These are phyloP conservation scores for Suillus subalutaceus DNA, from an alignment of 768 basidiomycete species.

Conservation along the genomic window DNA sequence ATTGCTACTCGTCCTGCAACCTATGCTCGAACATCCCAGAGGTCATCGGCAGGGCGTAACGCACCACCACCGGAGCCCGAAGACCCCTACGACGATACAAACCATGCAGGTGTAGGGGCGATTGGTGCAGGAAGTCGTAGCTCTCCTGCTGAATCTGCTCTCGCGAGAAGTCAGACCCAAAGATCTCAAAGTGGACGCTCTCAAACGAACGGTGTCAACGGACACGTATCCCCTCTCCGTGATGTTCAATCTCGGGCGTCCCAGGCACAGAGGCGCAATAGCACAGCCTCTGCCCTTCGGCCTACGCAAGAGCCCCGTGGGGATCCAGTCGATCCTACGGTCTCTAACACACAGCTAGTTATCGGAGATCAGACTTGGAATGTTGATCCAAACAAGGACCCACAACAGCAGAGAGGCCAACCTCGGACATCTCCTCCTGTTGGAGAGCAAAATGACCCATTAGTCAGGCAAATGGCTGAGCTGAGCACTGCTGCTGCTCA, in stretches of 20 bases:
- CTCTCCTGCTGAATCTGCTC: conserved; percentile 35
- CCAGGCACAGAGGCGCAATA: conserved; percentile 29
- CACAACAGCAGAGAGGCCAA: conserved; percentile 46
- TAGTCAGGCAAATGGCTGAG: conserved; percentile 67
- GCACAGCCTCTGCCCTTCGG: conserved; percentile 27
- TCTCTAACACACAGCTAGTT: conserved; percentile 60
- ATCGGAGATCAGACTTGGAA: conserved; percentile 69
- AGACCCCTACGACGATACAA: conserved; percentile 54
- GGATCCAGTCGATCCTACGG: conserved; percentile 65
- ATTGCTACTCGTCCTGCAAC: conserved; percentile 59
- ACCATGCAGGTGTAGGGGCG: conserved; percentile 70
- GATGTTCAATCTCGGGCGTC: conserved; percentile 25
- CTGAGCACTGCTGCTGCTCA: conserved; percentile 37
- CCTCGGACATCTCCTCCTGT: conserved; percentile 37
- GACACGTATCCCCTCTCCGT: conserved; percentile 27
- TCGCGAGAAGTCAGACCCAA: conserved; percentile 35
- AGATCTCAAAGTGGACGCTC: conserved; percentile 32
- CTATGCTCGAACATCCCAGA: conserved; percentile 48
- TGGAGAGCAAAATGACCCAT: conserved; percentile 54
- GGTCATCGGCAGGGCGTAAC: conserved; percentile 26
- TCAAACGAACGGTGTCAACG: conserved; percentile 36
- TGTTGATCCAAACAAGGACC: conserved; percentile 67
- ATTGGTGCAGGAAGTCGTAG: conserved; percentile 46
- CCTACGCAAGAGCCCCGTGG: conserved; percentile 46
- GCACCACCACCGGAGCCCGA: conserved; percentile 40